Base-by-base conservation (phyloP, 1,284 basidiomycete species). In the Ustilago trichophora region DNA sequence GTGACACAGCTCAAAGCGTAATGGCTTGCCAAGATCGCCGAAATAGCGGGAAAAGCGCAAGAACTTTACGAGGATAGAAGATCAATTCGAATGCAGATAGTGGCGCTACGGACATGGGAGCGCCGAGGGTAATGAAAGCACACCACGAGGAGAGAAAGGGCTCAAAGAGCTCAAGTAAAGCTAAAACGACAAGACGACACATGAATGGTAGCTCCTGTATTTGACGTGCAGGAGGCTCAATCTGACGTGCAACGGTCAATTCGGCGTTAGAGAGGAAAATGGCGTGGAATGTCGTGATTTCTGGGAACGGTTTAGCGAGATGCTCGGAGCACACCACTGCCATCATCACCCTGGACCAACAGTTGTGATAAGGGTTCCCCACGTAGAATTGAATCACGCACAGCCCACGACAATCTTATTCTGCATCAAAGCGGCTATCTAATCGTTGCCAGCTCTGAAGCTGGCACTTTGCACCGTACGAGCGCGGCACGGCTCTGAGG, bases 171-270 rank as follows among this genome's bases (percentile, higher is more conserved):
- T n/a, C n/a, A n/a, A n/a, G n/a, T n/a, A n/a, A n/a, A n/a, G n/a
- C n/a, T n/a, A n/a, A n/a, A n/a, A n/a, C n/a, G n/a, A n/a, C n/a
- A n/a, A n/a, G n/a, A n/a, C n/a, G n/a, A 13, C 27, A 29, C 8
- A 29, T 29, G 35, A 31, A 41, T 6, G 7, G 8, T 26, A 29
- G 21, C 21, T 43, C n/a, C 40, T 35, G 24, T 42, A 44, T 56
- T 50, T 56, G 60, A 63, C 60, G 60, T 63, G 60, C 43, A 47
- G 31, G 19, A 6, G 6, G 35, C 37, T 21, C 7, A 38, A 44
- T 52, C 40, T 56, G 53, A 56, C 53, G 53, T 56, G 48, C 45
- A 48, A 43, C 42, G 31, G 32, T 19, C 33, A 41, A 35, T 32
- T 31, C 3, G 8, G 32, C 22, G 18, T 24, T 18, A 26, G 26